Percentiles rank a stretch among this genome's conserved stretches.
Evolutionary conservation across 2,329 filamentous ascomycete genomes (phyloP).

Genomic region (Botrytis tulipae): DNA sequence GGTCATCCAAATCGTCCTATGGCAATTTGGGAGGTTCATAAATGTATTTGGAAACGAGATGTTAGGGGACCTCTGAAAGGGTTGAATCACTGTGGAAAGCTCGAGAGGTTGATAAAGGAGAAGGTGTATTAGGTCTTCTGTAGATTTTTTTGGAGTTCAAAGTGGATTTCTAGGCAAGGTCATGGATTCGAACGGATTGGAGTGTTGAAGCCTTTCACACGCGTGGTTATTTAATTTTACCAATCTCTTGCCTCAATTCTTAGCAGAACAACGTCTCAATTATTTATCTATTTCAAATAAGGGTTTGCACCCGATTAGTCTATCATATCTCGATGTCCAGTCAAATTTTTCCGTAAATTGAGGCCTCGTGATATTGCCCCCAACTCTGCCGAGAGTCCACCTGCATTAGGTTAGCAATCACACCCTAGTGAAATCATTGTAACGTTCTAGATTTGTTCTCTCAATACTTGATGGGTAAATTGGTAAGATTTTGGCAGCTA

Average conservation of each 20-base stretch:
- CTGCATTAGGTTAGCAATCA: not conserved
- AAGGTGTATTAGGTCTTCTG: not conserved
- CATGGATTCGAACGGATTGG: not conserved
- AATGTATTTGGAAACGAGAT: not conserved
- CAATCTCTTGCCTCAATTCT: not conserved
- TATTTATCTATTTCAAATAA: accelerated
- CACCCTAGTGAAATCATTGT: not conserved
- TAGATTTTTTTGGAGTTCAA: not conserved
- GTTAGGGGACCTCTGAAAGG: not conserved
- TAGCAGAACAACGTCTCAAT: not conserved
- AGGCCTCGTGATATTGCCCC: not conserved
- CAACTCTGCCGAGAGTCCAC: not conserved
- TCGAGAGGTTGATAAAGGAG: not conserved
- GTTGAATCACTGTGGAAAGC: not conserved
- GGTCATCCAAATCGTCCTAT: not conserved
- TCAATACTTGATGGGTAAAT: not conserved
- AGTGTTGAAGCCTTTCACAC: not conserved
- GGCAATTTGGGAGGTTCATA: not conserved
- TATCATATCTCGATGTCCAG: not conserved
- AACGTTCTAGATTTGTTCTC: not conserved
- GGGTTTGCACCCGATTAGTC: not conserved
- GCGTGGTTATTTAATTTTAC: not conserved
- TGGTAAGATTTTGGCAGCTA: not conserved
- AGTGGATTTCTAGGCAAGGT: not conserved
- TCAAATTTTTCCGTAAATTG: not conserved